Conservation (phyloP, 2,329 filamentous ascomycete genomes). For the Rhinocladiella similis region DNA sequence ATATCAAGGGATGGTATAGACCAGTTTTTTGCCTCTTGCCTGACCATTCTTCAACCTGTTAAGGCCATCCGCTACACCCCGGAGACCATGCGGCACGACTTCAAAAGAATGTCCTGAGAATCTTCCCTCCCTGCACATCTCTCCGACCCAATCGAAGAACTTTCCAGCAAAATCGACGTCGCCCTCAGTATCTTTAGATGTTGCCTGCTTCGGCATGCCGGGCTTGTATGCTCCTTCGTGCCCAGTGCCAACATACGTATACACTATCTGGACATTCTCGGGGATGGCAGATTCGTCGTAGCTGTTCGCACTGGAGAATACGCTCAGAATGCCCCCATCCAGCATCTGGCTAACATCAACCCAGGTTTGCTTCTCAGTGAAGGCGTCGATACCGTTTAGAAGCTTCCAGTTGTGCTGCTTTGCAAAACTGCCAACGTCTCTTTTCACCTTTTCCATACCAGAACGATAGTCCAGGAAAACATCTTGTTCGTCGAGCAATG, state of each 20-base stretch:
- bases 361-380: conserved; percentile 53
- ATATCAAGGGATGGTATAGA: conserved; percentile 2
- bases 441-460: conserved; percentile 42
- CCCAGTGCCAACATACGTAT: conserved; percentile 39
- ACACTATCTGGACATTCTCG: conserved; percentile 32
- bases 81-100: conserved; percentile 49
- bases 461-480: conserved; percentile 62
- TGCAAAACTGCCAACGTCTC: conserved; percentile 38
- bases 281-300: conserved; percentile 39
- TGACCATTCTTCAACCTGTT: conserved; percentile 4
- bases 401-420: conserved; percentile 25
- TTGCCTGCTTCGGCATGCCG: conserved; percentile 23
- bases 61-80: conserved; percentile 8
- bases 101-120: conserved; percentile 53
- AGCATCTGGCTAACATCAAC: conserved; percentile 48
- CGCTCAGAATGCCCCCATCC: conserved; percentile 38
- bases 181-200: conserved; percentile 30
- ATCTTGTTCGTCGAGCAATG: conserved; percentile 54
- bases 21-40: conserved; percentile 7
- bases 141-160: conserved; percentile 45
- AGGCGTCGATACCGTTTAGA: conserved; percentile 56
- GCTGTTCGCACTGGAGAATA: conserved; percentile 45
- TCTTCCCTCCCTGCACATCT: conserved; percentile 48
- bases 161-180: conserved; percentile 46
- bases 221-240: conserved; percentile 28